phyloP scores from a whole-genome alignment of 2,329 filamentous ascomycete genomes.

The Daldinia sp. region DNA sequence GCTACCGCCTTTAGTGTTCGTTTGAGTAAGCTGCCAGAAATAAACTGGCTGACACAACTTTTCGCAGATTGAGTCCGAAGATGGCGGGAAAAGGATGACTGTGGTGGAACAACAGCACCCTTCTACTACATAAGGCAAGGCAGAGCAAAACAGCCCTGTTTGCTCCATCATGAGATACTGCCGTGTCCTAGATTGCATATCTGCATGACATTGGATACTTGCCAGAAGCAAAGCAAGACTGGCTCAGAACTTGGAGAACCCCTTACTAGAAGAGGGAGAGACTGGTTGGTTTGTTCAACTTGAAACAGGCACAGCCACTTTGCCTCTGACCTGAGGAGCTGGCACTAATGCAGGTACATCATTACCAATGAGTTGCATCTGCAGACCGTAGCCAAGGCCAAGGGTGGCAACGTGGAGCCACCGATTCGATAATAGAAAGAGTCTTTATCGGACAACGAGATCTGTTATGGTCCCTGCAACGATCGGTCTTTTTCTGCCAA shows the following conservation, averaged over 20 bases:
- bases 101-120: conserved; percentile 10
- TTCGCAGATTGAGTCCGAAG: conserved; percentile 9
- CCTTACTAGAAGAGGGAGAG: conserved; percentile 36
- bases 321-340: conserved; percentile 26
- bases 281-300: conserved; percentile 43
- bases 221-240: conserved; percentile 37
- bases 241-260: conserved; percentile 13
- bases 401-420: conserved; percentile 30
- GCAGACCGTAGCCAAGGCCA: conserved; percentile 7
- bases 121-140: conserved; percentile 6
- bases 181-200: conserved; percentile 18
- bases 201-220: conserved; percentile 3
- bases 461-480: conserved; percentile 32
- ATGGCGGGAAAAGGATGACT: conserved; percentile 10
- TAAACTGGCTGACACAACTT: conserved; percentile 9
- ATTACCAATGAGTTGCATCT: conserved; percentile 35
- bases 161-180: conserved; percentile 25
- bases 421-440: conserved; percentile 25
- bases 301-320: conserved; percentile 52
- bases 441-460: conserved; percentile 21
- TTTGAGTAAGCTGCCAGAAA: conserved; percentile 18
- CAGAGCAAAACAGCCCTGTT: conserved; percentile 17
- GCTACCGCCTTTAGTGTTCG: conserved; percentile 4
- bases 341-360: conserved; percentile 50
- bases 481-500: conserved; percentile 32